Percentiles rank a stretch among this genome's conserved stretches.
Conservation (phyloP, 2,329 filamentous ascomycete species). For the Trichoderma sp. region DNA sequence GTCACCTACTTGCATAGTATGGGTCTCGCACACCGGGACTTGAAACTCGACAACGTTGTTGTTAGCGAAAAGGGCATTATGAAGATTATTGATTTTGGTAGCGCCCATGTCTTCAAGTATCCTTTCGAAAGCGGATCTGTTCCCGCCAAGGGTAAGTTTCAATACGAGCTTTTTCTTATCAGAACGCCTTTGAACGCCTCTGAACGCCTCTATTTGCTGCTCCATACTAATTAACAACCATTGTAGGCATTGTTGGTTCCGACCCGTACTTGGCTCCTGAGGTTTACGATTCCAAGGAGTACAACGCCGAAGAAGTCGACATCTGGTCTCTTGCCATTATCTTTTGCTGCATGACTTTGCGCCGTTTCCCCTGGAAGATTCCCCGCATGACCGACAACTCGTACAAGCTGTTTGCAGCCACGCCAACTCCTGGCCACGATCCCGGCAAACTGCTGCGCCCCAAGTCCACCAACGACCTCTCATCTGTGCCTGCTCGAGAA, state of each 20-base stretch:
- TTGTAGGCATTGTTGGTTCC: constrained; percentile 69
- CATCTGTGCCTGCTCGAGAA: constrained; percentile 46
- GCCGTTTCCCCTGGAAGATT: constrained; percentile 96
- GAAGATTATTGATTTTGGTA: constrained; percentile 99
- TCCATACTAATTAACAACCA: constrained; percentile 28
- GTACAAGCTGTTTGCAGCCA: constrained; percentile 87
- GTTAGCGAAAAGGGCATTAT: constrained; percentile 96
- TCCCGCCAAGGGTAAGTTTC: constrained; percentile 43
- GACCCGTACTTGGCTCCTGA: constrained; percentile 97
- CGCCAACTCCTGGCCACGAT: constrained; percentile 75
- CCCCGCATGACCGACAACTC: constrained; percentile 91
- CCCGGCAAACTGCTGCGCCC: constrained; percentile 57
- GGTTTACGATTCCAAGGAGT: constrained; percentile 91
- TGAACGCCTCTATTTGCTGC: too few relatives aligned
- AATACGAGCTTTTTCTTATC: neutral
- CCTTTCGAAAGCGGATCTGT: constrained; percentile 79
- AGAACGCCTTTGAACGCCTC: too few relatives aligned
- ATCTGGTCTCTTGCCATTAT: constrained; percentile 99
- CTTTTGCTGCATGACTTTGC: constrained; percentile 96
- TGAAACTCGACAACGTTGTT: constrained; percentile 97
- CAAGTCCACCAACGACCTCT: constrained; percentile 50
- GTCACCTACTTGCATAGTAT: constrained; percentile 94
- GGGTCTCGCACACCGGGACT: constrained; percentile 89
- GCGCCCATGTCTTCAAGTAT: constrained; percentile 95
- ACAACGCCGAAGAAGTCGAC: constrained; percentile 91